Base-by-base conservation (phyloP, 2,329 filamentous ascomycete genomes). In the Lizonia empirigonia region DNA sequence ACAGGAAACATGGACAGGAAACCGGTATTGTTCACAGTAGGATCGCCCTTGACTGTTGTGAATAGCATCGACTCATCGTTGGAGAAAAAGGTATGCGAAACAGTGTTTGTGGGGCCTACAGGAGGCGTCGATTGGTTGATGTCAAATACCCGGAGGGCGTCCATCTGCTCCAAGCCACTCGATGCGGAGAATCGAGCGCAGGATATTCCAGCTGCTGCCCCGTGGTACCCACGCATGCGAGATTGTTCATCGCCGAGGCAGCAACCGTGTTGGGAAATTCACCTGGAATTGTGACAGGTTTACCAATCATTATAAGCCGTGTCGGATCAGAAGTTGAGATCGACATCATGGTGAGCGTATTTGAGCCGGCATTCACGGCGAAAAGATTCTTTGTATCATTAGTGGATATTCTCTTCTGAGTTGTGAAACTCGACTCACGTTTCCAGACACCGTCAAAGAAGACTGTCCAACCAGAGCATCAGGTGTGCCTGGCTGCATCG, bases 71-170 rank as follows among this genome's bases (percentile, higher is more conserved):
- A 71, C 54, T 82, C 77, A 44, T 87, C 82, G 0, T 68, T 67
- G 1, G 81, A 82, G 70, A 86, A 87, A 64, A 85, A 82, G 0
- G 79, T 75, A 7, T 87, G 83, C 0, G 84, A 85, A 2, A 86
- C 76, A 0, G 81, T 85, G 66, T 85, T 85, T 2, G 73, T 68
- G 0, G 84, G 83, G 0, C 84, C 85, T 0, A 73, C 66, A 0
- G 85, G 83, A 0, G 85, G 85, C 0, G 81, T 85, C 0, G 77
- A 78, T 62, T 87, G 85, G 1, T 71, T 68, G 1, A 87, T 61
- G 10, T 79, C 74, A 50, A 85, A 79, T 2, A 58, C 40, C 6
- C 71, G 62, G 9, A 75, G 56, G 7, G 35, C 44, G 41, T 74
- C 70, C 65, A 75, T 71, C n/a, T 56, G 19, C 4, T 62, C 60